Conservation (phyloP, 2,329 filamentous ascomycete species). For the Teratosphaeria destructans region DNA sequence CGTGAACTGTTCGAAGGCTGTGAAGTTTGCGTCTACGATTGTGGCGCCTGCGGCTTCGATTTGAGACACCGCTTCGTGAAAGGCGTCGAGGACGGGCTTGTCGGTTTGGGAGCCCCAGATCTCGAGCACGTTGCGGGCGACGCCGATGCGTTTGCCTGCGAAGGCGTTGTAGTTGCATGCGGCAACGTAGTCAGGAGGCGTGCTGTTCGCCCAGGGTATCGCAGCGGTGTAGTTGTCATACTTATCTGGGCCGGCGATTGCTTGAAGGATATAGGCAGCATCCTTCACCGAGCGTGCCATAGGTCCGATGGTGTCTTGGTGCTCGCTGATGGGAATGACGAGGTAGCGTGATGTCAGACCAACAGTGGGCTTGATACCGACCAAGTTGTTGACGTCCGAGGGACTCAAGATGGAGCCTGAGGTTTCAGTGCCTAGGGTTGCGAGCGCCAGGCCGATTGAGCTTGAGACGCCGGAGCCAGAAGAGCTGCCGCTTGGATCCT, state of each 20-base stretch:
- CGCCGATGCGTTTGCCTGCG: slow-evolving; percentile 47
- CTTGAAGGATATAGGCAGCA: slow-evolving; percentile 46
- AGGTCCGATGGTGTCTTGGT: slow-evolving; percentile 47
- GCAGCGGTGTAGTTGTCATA: slow-evolving; percentile 49
- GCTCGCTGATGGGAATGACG: slow-evolving; percentile 54
- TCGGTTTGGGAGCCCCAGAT: slow-evolving; percentile 23
- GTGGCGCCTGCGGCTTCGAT: slow-evolving; percentile 48
- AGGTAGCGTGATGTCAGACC: slow-evolving; percentile 52
- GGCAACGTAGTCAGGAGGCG: slow-evolving; percentile 49
- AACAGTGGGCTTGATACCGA: slow-evolving; percentile 58
- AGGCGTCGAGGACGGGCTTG: slow-evolving; percentile 40
- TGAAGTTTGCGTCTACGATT: slow-evolving; percentile 52
- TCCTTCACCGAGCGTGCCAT: slow-evolving; percentile 50
- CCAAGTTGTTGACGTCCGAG: slow-evolving; percentile 46
- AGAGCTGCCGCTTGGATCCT: slow-evolving; percentile 53
- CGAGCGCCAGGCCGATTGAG: slow-evolving; percentile 50
- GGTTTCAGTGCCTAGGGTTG: slow-evolving; percentile 52
- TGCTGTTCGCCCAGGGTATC: slow-evolving; percentile 40
- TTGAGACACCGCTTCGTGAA: slow-evolving; percentile 44
- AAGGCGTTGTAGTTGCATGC: slow-evolving; percentile 45
- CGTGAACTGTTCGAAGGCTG: slow-evolving; percentile 37
- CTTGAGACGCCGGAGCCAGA: slow-evolving; percentile 52
- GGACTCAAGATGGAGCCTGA: slow-evolving; percentile 55
- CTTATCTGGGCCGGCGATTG: slow-evolving; percentile 45
- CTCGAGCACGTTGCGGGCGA: slow-evolving; percentile 50